Evolutionary conservation across 176 grass and related monocot species (phyloP).

Genomic region (Zea luxurians): DNA sequence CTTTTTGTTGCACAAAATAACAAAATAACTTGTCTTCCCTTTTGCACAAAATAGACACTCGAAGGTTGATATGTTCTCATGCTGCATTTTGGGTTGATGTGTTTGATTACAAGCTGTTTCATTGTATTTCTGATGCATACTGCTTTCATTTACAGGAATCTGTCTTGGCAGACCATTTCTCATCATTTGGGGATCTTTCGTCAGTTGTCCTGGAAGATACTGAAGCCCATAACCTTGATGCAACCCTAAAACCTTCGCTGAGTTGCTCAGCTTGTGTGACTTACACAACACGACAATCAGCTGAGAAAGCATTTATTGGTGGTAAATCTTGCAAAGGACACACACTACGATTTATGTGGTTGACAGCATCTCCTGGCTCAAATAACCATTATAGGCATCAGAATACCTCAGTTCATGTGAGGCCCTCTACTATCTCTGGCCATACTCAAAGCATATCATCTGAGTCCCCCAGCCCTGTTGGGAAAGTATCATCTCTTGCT

Average conservation of each 20-base stretch:
- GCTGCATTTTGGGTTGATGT: conserved; percentile 36
- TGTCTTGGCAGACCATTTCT: conserved; percentile 81
- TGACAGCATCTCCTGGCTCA: conserved; percentile 54
- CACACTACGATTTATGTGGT: conserved; percentile 72
- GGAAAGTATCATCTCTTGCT: conserved; percentile 33
- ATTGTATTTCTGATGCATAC: conserved; percentile 22
- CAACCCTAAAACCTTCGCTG: conserved; percentile 54
- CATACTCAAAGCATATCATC: conserved; percentile 42
- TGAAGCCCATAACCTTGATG: conserved; percentile 58
- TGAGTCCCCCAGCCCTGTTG: conserved; percentile 39
- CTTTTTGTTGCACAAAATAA: background rate
- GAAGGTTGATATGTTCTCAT: conserved; percentile 11
- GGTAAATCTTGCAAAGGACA: conserved; percentile 81
- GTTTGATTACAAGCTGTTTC: conserved; percentile 28
- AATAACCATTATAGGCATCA: conserved; percentile 48
- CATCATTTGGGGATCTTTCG: conserved; percentile 80
- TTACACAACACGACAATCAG: conserved; percentile 66
- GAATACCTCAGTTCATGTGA: conserved; percentile 28
- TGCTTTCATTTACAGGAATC: conserved; percentile 64
- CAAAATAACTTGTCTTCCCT: conserved; percentile 16
- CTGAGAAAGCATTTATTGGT: conserved; percentile 82
- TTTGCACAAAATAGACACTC: background rate
- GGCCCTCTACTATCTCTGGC: conserved; percentile 23
- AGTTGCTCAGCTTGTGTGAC: conserved; percentile 70
- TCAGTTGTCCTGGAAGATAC: conserved; percentile 74